Evolutionary conservation across 208 protist species (phyloP).

Genomic region (Spironucleus salmonicida): DNA sequence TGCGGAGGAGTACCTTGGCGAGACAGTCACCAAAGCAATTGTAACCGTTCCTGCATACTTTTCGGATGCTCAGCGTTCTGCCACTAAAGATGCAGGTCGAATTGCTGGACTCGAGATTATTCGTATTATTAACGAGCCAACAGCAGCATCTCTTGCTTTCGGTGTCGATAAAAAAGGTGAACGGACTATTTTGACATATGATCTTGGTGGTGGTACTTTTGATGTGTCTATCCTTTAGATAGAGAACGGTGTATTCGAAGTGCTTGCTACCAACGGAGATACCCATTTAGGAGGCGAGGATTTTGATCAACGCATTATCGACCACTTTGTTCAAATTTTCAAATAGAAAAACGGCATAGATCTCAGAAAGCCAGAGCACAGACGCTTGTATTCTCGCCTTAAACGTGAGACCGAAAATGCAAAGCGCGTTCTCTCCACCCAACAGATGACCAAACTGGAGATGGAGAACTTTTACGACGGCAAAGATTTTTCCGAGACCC

Average conservation of each 20-base stretch:
- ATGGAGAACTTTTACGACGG: slow-evolving; percentile 40
- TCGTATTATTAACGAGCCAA: slow-evolving; percentile 99
- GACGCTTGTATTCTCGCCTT: not conserved
- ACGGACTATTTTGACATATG: slow-evolving; percentile 64
- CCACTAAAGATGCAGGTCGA: slow-evolving; percentile 69
- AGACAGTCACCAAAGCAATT: slow-evolving; percentile 38
- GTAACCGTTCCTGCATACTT: slow-evolving; percentile 74
- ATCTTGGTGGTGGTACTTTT: slow-evolving; percentile 73
- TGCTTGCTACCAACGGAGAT: slow-evolving; percentile 92
- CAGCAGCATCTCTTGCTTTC: slow-evolving; percentile 94
- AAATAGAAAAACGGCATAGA: slow-evolving; percentile 8
- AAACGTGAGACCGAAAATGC: slow-evolving; percentile 29
- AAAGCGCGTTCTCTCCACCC: slow-evolving; percentile 38
- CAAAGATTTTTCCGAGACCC: slow-evolving; percentile 33
- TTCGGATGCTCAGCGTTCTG: slow-evolving; percentile 73
- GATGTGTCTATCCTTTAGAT: slow-evolving; percentile 93
- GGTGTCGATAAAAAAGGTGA: slow-evolving; percentile 43
- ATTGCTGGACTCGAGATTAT: slow-evolving; percentile 79
- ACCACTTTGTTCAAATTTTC: slow-evolving; percentile 28
- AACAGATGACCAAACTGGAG: slow-evolving; percentile 1
- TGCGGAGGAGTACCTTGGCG: slow-evolving; percentile 43
- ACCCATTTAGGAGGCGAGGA: slow-evolving; percentile 96
- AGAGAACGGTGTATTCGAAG: slow-evolving; percentile 93
- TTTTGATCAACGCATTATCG: slow-evolving; percentile 35
- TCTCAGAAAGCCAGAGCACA: not conserved